A percentile compares a stretch with the other conserved stretches of the same genome.
These are phyloP conservation scores for Diddensiella transvaalensis DNA, from an alignment of 805 yeast genomes.

Conservation along the genomic window DNA sequence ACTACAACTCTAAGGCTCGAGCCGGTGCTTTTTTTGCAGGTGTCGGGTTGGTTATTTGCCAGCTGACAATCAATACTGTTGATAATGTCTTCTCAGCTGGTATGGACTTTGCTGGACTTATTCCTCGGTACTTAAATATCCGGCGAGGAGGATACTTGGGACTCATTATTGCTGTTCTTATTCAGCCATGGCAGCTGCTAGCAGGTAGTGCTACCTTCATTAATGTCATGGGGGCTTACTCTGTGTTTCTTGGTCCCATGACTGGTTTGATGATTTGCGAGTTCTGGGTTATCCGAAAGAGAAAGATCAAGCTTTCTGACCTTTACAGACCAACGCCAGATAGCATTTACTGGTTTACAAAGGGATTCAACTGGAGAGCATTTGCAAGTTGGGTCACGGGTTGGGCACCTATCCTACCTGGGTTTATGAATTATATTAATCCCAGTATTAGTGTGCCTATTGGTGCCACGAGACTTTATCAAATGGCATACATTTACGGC, in stretches of 20 bases:
- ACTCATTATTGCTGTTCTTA: conserved; percentile 32
- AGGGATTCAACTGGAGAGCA: conserved; percentile 45
- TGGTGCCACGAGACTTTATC: conserved; percentile 61
- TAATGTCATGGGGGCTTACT: conserved; percentile 36
- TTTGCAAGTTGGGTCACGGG: conserved; percentile 37
- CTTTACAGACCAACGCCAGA: conserved; percentile 34
- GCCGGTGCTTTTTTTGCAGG: conserved; percentile 48
- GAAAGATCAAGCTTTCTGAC: conserved; percentile 40
- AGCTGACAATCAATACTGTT: conserved; percentile 21
- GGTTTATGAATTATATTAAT: conserved; percentile 22
- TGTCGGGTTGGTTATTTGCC: conserved; percentile 20
- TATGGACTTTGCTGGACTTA: conserved; percentile 47
- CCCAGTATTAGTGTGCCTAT: conserved; percentile 47
- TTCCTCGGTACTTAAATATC: conserved; percentile 42
- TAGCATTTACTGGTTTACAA: conserved; percentile 42
- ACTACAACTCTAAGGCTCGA: conserved; percentile 39
- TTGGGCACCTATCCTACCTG: conserved; percentile 27
- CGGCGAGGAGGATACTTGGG: conserved; percentile 45
- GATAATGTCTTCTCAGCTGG: conserved; percentile 46
- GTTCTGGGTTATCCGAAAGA: conserved; percentile 39
- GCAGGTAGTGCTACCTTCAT: conserved; percentile 37
- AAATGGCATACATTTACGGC: conserved; percentile 18
- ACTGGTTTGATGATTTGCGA: conserved; percentile 39
- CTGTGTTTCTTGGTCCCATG: conserved; percentile 41
- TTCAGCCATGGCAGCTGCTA: conserved; percentile 42